Conservation (phyloP, 2,329 filamentous ascomycete genomes). For the Xylaria sp. region DNA sequence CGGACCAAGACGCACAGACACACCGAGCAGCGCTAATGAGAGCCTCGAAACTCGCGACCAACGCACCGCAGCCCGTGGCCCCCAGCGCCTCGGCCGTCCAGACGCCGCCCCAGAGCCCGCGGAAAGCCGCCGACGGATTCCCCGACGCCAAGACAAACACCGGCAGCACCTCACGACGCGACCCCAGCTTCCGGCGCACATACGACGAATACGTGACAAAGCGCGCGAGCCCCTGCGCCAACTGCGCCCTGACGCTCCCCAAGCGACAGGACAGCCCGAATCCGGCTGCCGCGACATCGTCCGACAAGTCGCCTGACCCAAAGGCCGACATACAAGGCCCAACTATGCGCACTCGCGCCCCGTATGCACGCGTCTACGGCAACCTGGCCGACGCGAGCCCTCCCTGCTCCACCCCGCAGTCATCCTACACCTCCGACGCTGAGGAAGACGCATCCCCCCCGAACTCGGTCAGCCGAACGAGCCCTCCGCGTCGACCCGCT, state of each 20-base stretch:
- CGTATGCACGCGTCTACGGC: slow-evolving; percentile 67
- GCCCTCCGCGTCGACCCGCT: slow-evolving; percentile 56
- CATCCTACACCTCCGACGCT: slow-evolving; percentile 61
- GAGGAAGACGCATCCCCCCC: slow-evolving; percentile 57
- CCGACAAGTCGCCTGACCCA: slow-evolving; percentile 39
- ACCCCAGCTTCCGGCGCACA: slow-evolving; percentile 70
- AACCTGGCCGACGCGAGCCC: slow-evolving; percentile 60
- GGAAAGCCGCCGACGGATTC: slow-evolving; percentile 52
- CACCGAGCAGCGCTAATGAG: slow-evolving; percentile 57
- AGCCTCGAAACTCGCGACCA: slow-evolving; percentile 49
- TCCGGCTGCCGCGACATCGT: slow-evolving; percentile 22
- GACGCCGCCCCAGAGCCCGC: slow-evolving; percentile 68
- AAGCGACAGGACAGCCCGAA: slow-evolving; percentile 48
- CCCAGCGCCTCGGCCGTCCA: slow-evolving; percentile 59
- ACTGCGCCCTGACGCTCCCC: slow-evolving; percentile 74
- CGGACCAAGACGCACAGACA: slow-evolving; percentile 58
- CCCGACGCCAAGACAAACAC: slow-evolving; percentile 40
- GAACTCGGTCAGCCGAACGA: slow-evolving; percentile 43
- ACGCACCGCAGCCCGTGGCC: slow-evolving; percentile 24
- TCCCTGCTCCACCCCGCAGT: slow-evolving; percentile 61
- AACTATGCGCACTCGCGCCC: slow-evolving; percentile 69
- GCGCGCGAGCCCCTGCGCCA: slow-evolving; percentile 72
- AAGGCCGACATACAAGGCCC: slow-evolving; percentile 60
- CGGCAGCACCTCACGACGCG: slow-evolving; percentile 54
- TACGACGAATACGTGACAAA: slow-evolving; percentile 74